These are phyloP conservation scores for Starmerella khaoyaiensis DNA, from an alignment of 805 yeast species.

Conservation along the genomic window DNA sequence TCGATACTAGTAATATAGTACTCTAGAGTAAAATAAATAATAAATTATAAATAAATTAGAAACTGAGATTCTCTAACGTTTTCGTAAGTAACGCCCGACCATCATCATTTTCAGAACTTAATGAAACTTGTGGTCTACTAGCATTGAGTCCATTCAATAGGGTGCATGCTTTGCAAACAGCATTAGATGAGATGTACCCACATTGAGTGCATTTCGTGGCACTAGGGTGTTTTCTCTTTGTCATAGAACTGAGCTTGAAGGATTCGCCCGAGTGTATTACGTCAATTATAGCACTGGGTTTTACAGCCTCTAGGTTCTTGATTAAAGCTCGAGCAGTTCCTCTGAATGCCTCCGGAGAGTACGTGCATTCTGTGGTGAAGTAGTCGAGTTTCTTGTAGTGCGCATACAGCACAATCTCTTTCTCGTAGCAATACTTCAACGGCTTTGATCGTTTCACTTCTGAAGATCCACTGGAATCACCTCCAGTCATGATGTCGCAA, in stretches of 20 bases:
- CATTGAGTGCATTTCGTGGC: constrained; percentile 59
- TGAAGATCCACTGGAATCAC: constrained; percentile 36
- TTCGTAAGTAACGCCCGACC: constrained; percentile 25
- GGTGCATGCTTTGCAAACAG: constrained; percentile 85
- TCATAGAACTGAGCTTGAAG: constrained; percentile 15
- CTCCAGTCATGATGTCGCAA: constrained; percentile 70
- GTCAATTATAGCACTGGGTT: constrained; percentile 90
- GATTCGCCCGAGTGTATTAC: constrained; percentile 84
- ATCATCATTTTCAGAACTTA: constrained; percentile 56
- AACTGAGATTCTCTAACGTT: constrained; percentile 33
- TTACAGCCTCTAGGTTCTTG: constrained; percentile 75
- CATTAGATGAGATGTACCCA: constrained; percentile 81
- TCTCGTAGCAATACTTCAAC: constrained; percentile 87
- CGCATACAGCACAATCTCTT: constrained; percentile 93
- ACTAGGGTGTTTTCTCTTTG: constrained; percentile 16
- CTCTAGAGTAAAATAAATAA: neutral
- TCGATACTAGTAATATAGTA: neutral
- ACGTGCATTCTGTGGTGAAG: constrained; percentile 93
- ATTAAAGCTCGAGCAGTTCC: constrained; percentile 92
- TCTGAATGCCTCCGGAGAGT: constrained; percentile 96
- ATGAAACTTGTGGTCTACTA: constrained; percentile 49
- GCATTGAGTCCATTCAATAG: constrained; percentile 72
- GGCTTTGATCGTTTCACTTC: constrained; percentile 93
- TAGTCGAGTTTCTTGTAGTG: constrained; percentile 91
- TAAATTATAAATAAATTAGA: constrained; percentile 29